Base-by-base conservation (phyloP, 2,329 filamentous ascomycete species). In the Pleomassaria siparia region DNA sequence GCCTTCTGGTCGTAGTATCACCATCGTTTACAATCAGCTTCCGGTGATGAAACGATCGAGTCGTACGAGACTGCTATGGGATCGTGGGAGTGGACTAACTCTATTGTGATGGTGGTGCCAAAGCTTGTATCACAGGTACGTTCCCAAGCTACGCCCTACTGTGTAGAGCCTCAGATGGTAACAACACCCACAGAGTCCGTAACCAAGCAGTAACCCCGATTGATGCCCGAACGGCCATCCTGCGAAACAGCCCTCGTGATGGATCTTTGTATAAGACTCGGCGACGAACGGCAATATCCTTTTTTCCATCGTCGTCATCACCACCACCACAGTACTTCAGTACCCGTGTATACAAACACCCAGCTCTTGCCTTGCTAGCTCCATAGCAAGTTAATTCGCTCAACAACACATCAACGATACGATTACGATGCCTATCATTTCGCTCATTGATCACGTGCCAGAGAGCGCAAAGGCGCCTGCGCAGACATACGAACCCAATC, bases 171-270 rank as follows among this genome's bases (percentile, higher is more conserved):
- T 12, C 18, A 37, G 35, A 37, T 18, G 35, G 8, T 37, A n/a
- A n/a, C n/a, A n/a, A n/a, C 32, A 35, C 8, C 35, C 21, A 13
- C 32, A 36, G 4, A 18, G 7, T 37, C 18, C 10, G n/a, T 37
- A 4, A 9, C 35, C 35, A 12, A 13, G 6, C 4, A 8, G 4
- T 13, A 37, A 37, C 8, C 18, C 35, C 35, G 35, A 37, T 37
- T 22, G 35, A 37, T 37, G 35, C 35, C 35, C 35, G 35, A n/a
- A 22, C 35, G 35, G 35, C 35, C 35, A 37, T 37, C 35, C 18
- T 37, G 13, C 20, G 12, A 30, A 30, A 4, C 12, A 30, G 12
- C 5, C 8, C 15, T 30, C 6, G 15, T 12, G 12, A 20, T 18
- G 8, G 15, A 20, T 6, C 32, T 18, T 13, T 24, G 35, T 37